Evolutionary conservation across 2,329 filamentous ascomycete genomes (phyloP), one percentile per base, ranked within the genome.

Genomic region (Ambrosiella beaveri): DNA sequence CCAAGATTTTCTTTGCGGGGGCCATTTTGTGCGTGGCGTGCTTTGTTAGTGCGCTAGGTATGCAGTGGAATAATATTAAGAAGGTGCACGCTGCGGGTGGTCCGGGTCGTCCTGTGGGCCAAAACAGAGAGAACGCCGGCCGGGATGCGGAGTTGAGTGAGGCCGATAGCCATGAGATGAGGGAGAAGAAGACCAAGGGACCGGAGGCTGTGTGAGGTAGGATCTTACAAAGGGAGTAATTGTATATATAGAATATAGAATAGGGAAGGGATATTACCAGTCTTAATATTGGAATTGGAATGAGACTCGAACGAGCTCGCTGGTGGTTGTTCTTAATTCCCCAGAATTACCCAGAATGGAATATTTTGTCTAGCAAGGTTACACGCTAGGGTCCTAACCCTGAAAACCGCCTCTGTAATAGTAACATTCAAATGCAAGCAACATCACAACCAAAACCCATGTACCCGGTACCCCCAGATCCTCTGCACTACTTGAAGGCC

Each of bases 11-110:
- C 65, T 75, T 84, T 59, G 77, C 81, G 1, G 74, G 74, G 3
- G 71, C 82, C 56, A 83, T 76, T 0, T 68, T 84, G 61, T 73
- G 76, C 0, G 68, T 74, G 5, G 65, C 77, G 1, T 77, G 77
- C 9, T 70, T 86, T 6, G n/a, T 83, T 8, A 80, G 76, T 7
- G 74, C 78, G 0, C 64, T 77, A 1, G 75, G 74, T 19, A 75
- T 87, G 63, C 76, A 86, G 67, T 87, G 84, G 84, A 80, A 73
- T 66, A 81, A 72, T 62, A 80, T 86, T 64, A 86, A 85, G 72
- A 79, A 78, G 64, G 65, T 62, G 0, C 51, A 37, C 3, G 57
- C 57, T 1, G 44, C 39, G n/a, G 15, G 44, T 50, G 57, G 53
- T 7, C 59, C 59, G n/a, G n/a, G 45, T 12, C 47, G 39, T 17